A percentile compares a stretch with the other conserved stretches of the same genome.
Conservation (phyloP, 169 alveolate genomes). For the Plasmodium billcollinsi region DNA sequence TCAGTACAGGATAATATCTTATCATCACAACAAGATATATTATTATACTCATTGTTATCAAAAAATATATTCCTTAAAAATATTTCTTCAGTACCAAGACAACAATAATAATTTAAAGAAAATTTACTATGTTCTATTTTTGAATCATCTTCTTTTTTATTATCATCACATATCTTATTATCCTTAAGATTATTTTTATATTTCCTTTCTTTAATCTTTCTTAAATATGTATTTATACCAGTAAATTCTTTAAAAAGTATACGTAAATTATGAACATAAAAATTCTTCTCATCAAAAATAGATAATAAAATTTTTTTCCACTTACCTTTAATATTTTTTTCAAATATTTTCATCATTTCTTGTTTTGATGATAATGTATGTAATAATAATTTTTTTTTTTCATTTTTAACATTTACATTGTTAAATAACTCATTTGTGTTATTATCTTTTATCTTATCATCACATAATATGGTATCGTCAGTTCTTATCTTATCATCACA, state of each 20-base stretch:
- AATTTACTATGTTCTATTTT: not conserved
- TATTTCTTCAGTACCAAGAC: constrained; percentile 49
- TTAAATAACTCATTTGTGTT: not conserved
- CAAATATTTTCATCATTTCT: constrained; percentile 29
- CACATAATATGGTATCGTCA: not conserved
- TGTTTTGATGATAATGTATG: constrained; percentile 19
- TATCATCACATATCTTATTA: not conserved
- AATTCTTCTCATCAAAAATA: constrained; percentile 23
- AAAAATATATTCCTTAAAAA: not conserved
- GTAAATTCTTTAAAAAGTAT: constrained; percentile 49
- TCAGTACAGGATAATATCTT: not conserved
- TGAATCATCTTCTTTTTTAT: not conserved
- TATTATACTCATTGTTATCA: too few species aligned
- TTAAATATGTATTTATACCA: constrained; percentile 21
- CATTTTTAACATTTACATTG: not conserved
- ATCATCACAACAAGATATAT: not conserved
- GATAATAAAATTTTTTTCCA: constrained; percentile 59
- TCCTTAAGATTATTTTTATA: not conserved
- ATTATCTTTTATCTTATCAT: not conserved
- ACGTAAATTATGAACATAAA: constrained; percentile 35
- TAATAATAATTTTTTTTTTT: not conserved
- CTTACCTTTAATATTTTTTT: constrained; percentile 45
- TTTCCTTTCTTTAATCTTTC: constrained; percentile 13
- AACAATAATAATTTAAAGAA: constrained; percentile 42
- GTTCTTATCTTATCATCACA: not conserved